phyloP scores from a whole-genome alignment of 805 yeast species.

The Lachancea waltii region DNA sequence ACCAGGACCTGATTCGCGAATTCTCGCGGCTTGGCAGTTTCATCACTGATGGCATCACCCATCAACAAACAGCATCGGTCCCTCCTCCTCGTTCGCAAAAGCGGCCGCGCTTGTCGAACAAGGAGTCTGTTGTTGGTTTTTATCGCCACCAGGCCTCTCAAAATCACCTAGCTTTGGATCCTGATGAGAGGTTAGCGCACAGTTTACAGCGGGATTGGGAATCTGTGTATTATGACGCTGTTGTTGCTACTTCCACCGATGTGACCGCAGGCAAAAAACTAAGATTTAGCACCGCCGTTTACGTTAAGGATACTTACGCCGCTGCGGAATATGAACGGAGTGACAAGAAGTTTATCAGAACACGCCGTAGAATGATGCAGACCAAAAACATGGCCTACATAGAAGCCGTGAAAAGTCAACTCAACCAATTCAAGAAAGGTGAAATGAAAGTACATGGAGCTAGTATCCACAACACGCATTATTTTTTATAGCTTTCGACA shows the following conservation, averaged over 20 bases:
- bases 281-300: constrained; percentile 24
- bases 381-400: constrained; percentile 16
- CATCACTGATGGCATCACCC: constrained; percentile 8
- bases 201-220: constrained; percentile 24
- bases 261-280: neutral
- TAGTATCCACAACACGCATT: constrained; percentile 58
- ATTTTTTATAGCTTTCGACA: constrained; percentile 42
- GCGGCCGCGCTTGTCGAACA: constrained; percentile 20
- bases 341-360: constrained; percentile 18
- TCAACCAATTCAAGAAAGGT: constrained; percentile 55
- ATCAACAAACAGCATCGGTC: neutral
- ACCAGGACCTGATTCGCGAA: constrained; percentile 18
- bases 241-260: neutral
- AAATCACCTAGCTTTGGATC: constrained; percentile 1
- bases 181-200: constrained; percentile 10
- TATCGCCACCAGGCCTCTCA: constrained; percentile 14
- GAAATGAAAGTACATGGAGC: constrained; percentile 65
- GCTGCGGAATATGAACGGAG: constrained; percentile 26
- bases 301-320: constrained; percentile 27
- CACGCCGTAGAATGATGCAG: constrained; percentile 19
- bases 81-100: constrained; percentile 26
- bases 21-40: constrained; percentile 19
- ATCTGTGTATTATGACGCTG: constrained; percentile 16
- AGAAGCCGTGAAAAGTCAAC: constrained; percentile 49
- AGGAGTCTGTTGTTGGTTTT: constrained; percentile 17